Evolutionary conservation across 495 filamentous ascomycete genomes (phyloP).

Genomic region (Ramalina intermedia): DNA sequence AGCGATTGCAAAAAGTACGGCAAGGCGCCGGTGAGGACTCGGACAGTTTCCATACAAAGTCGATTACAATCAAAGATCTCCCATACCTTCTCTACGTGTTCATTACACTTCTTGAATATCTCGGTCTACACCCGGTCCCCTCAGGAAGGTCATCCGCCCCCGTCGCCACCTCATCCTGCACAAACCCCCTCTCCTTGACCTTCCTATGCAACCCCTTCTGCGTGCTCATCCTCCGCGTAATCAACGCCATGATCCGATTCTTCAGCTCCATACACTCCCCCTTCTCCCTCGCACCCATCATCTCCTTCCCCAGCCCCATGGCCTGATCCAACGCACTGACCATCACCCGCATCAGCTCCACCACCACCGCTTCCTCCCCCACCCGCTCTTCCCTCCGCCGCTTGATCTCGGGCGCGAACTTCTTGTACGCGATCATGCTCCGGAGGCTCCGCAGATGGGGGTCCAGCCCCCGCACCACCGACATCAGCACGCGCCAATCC

Average conservation of each 20-base stretch:
- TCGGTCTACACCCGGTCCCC: too few species aligned
- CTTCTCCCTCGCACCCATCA: constrained; percentile 1
- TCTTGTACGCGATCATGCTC: constrained; percentile 12
- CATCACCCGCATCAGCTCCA: constrained; percentile 4
- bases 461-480: not conserved
- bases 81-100: too few species aligned
- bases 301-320: constrained; percentile 7
- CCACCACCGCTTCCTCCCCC: not conserved
- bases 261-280: constrained; percentile 3
- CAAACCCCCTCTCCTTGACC: not conserved
- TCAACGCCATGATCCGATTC: constrained; percentile 2
- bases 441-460: constrained; percentile 5
- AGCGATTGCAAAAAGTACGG: too few species aligned
- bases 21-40: too few species aligned
- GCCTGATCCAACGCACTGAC: constrained; percentile 8
- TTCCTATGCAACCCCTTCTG: not conserved
- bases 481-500: constrained; percentile 9
- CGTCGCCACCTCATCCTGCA: constrained; percentile 2
- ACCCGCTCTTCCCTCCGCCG: not conserved
- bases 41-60: too few species aligned
- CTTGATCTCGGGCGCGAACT: not conserved
- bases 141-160: too few species aligned
- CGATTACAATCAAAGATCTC: too few species aligned
- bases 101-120: too few species aligned
- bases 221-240: not conserved